phyloP scores from a whole-genome alignment of 495 filamentous ascomycete species.

The Tuber borchii region DNA sequence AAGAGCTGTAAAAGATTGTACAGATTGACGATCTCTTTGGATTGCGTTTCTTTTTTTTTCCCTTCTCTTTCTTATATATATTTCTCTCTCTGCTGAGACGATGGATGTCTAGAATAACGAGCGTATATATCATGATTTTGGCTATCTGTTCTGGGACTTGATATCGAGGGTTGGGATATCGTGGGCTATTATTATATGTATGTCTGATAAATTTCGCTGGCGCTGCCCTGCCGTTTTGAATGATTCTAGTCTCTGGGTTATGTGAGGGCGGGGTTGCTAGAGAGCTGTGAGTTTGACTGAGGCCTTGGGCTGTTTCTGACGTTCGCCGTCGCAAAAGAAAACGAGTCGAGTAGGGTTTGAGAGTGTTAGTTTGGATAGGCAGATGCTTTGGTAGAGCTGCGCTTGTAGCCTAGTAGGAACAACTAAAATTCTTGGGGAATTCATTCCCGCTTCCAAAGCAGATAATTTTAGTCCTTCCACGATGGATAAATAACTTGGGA shows the following conservation, averaged over 20 bases:
- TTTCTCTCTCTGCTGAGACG: not conserved
- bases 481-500: not conserved
- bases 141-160: not conserved
- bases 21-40: not conserved
- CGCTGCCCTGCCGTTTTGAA: not conserved
- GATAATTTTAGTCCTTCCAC: not conserved
- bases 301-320: not conserved
- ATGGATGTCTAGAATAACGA: not conserved
- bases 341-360: not conserved
- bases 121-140: not conserved
- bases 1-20: not conserved
- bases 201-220: not conserved
- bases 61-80: not conserved
- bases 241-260: not conserved
- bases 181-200: not conserved
- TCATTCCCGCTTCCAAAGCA: not conserved
- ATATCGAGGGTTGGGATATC: not conserved
- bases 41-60: not conserved
- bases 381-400: not conserved
- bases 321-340: not conserved
- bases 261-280: not conserved
- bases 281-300: not conserved
- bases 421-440: not conserved
- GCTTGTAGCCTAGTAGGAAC: not conserved
- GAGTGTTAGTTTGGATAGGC: not conserved